These are phyloP conservation scores for Lupinus albus DNA, from an alignment of 306 rosid genomes.

Conservation along the genomic window DNA sequence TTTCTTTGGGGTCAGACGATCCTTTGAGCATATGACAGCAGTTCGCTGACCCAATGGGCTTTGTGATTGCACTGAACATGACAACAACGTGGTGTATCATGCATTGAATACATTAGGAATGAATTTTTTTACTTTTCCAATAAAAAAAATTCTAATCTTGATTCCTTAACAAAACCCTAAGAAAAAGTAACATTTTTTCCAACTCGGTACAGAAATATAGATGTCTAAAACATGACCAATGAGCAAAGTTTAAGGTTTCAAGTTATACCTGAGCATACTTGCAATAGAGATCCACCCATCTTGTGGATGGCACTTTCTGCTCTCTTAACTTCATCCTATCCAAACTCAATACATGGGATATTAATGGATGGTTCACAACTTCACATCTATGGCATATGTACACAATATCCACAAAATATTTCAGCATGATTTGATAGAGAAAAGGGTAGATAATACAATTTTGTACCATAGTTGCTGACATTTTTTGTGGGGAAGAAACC, in stretches of 20 bases:
- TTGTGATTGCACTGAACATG: slow-evolving; percentile 72
- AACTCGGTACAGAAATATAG: not conserved
- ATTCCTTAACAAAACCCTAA: too few relatives aligned
- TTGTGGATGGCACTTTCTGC: slow-evolving; percentile 76
- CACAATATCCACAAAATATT: slow-evolving; percentile 13
- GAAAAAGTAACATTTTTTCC: not conserved
- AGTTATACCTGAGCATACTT: slow-evolving; percentile 67
- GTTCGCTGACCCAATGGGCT: slow-evolving; percentile 88
- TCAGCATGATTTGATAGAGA: not conserved
- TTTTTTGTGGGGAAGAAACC: not conserved
- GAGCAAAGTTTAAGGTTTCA: slow-evolving; percentile 17
- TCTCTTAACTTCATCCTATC: slow-evolving; percentile 72
- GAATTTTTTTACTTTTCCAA: too few relatives aligned
- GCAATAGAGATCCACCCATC: slow-evolving; percentile 80
- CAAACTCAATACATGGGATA: slow-evolving; percentile 33
- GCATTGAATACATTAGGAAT: too few relatives aligned
- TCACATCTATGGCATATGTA: slow-evolving; percentile 14
- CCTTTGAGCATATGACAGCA: slow-evolving; percentile 68
- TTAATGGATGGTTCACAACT: slow-evolving; percentile 19
- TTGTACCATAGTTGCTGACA: not conserved
- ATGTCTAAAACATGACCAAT: not conserved
- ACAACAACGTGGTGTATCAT: slow-evolving; percentile 1
- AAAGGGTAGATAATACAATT: not conserved
- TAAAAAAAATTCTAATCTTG: too few relatives aligned
- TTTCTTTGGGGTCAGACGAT: slow-evolving; percentile 64